phyloP scores from a whole-genome alignment of 768 basidiomycete genomes.

The Lentinus tigrinus region DNA sequence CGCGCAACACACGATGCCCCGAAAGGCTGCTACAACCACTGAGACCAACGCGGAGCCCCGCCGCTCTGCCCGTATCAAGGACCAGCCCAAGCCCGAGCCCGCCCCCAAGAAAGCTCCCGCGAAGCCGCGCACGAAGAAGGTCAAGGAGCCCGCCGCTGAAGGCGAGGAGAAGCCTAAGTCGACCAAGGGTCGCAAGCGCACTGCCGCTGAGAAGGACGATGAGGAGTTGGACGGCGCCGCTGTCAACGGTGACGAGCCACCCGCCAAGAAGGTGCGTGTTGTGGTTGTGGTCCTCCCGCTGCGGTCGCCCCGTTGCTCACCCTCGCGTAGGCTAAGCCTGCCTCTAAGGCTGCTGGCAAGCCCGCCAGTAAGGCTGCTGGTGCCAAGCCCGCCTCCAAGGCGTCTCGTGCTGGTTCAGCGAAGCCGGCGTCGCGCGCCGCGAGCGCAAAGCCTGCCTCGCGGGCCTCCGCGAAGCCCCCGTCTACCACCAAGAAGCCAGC shows the following conservation, averaged over 20 bases:
- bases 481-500: constrained; percentile 51
- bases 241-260: constrained; percentile 42
- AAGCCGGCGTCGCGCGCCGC: constrained; percentile 43
- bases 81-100: constrained; percentile 55
- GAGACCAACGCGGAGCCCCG: constrained; percentile 54
- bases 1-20: constrained; percentile 50
- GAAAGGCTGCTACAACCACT: constrained; percentile 58
- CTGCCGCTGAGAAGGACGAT: constrained; percentile 38
- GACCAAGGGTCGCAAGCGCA: constrained; percentile 55
- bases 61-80: constrained; percentile 76
- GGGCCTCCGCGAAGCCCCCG: constrained; percentile 35
- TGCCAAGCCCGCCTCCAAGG: constrained; percentile 36
- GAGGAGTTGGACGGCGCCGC: constrained; percentile 40
- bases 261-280: constrained; percentile 61
- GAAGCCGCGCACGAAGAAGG: constrained; percentile 57
- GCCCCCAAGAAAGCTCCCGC: constrained; percentile 57
- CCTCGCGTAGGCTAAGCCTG: constrained; percentile 41
- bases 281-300: constrained; percentile 1
- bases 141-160: constrained; percentile 33
- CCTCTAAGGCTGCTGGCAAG: constrained; percentile 33
- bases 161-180: constrained; percentile 37
- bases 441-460: constrained; percentile 38
- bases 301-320: neutral
- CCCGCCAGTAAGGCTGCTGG: constrained; percentile 33
- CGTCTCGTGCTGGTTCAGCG: constrained; percentile 21